Percentiles rank a stretch among this genome's conserved stretches.
These are phyloP conservation scores for Phytopythium delawarense DNA, from an alignment of 352 stramenopile species.

Conservation along the genomic window DNA sequence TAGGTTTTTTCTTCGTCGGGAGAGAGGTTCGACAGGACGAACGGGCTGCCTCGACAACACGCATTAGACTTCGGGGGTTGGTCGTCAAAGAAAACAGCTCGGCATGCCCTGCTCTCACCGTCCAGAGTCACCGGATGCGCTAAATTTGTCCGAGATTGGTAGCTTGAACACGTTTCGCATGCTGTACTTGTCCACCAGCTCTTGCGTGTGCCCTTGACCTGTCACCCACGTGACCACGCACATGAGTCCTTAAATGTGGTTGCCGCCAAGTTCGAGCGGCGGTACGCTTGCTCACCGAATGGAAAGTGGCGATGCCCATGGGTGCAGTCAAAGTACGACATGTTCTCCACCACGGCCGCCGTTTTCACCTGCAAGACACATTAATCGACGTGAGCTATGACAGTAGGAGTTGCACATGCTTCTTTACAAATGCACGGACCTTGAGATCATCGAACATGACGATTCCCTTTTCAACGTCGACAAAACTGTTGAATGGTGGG, in stretches of 20 bases:
- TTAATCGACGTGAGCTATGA: background rate
- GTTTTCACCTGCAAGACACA: constrained; percentile 85
- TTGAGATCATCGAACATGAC: constrained; percentile 98
- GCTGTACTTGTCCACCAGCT: constrained; percentile 73
- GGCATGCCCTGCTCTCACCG: constrained; percentile 23
- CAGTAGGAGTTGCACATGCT: background rate
- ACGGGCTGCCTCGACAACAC: constrained; percentile 37
- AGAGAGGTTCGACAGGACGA: constrained; percentile 70
- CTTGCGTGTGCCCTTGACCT: constrained; percentile 71
- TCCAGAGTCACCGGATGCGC: constrained; percentile 65
- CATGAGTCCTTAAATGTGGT: background rate
- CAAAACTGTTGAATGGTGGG: constrained; percentile 64
- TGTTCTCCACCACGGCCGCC: constrained; percentile 98
- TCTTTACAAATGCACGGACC: constrained; percentile 14
- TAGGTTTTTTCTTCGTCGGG: constrained; percentile 65
- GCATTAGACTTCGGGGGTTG: background rate
- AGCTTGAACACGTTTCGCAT: constrained; percentile 87
- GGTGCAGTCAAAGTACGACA: constrained; percentile 95
- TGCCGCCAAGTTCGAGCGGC: background rate
- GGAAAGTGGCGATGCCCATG: constrained; percentile 84
- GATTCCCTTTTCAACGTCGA: constrained; percentile 98
- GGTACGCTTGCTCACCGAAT: constrained; percentile 43
- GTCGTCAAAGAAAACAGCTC: background rate
- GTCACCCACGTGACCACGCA: background rate
- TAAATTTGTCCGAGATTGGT: constrained; percentile 75